Evolutionary conservation across 1,284 basidiomycete species (phyloP).

Genomic region (Mrakiaceae sp.): DNA sequence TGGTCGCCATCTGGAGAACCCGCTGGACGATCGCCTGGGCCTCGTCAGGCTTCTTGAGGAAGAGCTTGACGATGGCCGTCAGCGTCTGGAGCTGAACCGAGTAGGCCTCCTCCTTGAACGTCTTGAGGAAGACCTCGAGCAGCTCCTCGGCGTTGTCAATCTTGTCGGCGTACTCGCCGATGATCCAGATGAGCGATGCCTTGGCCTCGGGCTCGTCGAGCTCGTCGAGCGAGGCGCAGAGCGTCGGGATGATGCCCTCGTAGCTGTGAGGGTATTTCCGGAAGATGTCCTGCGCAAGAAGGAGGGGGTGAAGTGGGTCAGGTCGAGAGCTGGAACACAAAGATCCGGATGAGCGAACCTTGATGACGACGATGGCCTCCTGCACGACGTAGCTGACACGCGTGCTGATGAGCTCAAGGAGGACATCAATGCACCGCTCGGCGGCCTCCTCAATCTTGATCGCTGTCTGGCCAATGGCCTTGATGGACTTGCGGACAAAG

Average conservation of each 20-base stretch:
- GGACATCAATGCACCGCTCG: constrained; percentile 87
- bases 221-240: constrained; percentile 91
- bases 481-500: constrained; percentile 87
- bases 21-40: constrained; percentile 82
- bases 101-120: constrained; percentile 87
- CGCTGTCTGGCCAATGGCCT: constrained; percentile 90
- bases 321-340: not conserved
- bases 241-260: constrained; percentile 88
- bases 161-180: constrained; percentile 93
- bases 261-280: constrained; percentile 95
- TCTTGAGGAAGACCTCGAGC: constrained; percentile 76
- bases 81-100: constrained; percentile 90
- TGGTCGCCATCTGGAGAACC: constrained; percentile 85
- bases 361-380: constrained; percentile 97
- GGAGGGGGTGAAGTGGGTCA: not conserved
- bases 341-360: constrained; percentile 42
- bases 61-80: constrained; percentile 93
- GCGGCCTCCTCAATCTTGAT: constrained; percentile 89
- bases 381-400: constrained; percentile 95
- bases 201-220: constrained; percentile 97
- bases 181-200: constrained; percentile 95
- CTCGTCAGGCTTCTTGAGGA: constrained; percentile 84
- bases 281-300: constrained; percentile 73
- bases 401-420: constrained; percentile 82
- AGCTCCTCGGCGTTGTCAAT: constrained; percentile 94